A percentile compares a stretch with the other conserved stretches of the same genome.
These are phyloP conservation scores for Carex littledalei DNA, from an alignment of 176 grass and related monocot genomes.

Conservation along the genomic window DNA sequence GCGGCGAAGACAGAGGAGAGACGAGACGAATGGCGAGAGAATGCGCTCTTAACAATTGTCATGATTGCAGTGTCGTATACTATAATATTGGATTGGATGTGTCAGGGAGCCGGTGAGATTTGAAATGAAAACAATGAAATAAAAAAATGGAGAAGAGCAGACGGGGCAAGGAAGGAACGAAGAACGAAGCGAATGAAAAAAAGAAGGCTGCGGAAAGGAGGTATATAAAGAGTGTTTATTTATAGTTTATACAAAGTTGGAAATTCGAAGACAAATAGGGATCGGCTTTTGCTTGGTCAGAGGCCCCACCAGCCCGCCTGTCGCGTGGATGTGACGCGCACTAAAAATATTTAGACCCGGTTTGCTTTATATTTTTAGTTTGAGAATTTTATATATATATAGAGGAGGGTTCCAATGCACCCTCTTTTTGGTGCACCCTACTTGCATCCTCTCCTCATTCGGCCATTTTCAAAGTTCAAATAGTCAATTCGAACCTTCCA, in stretches of 20 bases:
- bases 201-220: not conserved
- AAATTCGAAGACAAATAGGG: not conserved
- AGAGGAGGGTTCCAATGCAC: too few relatives aligned
- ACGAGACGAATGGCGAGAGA: not conserved
- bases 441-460: too few relatives aligned
- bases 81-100: not conserved
- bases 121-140: not conserved
- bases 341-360: constrained; percentile 2
- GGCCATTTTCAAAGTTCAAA: too few relatives aligned
- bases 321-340: constrained; percentile 16
- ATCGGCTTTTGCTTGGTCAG: constrained; percentile 1
- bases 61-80: not conserved
- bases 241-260: not conserved
- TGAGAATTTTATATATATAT: too few relatives aligned
- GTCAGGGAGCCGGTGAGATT: constrained; percentile 5
- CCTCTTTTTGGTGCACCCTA: too few relatives aligned
- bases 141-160: not conserved
- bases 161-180: not conserved
- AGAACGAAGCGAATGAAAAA: not conserved
- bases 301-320: not conserved
- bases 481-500: too few relatives aligned
- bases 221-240: not conserved
- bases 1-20: constrained; percentile 29
- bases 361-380: not conserved
- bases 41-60: constrained; percentile 19